Conservation (phyloP, 768 basidiomycete species). For the Tricholoma sp. region DNA sequence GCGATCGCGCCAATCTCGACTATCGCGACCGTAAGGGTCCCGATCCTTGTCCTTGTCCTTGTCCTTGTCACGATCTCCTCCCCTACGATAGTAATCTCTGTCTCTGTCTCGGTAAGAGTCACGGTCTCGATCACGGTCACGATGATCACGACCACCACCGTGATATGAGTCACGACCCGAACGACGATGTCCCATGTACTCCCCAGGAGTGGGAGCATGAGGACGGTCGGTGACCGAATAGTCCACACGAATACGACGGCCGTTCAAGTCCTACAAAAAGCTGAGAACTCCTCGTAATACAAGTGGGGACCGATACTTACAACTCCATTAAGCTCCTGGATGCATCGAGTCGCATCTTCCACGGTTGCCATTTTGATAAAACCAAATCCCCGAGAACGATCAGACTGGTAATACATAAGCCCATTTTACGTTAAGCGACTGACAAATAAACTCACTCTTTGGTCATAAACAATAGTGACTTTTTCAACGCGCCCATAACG, state of each 20-base stretch:
- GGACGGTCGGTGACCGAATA: conserved; percentile 93
- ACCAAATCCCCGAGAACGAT: conserved; percentile 95
- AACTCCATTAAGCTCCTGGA: conserved; percentile 88
- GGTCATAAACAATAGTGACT: conserved; percentile 95
- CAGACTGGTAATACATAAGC: conserved; percentile 51
- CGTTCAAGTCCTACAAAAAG: conserved; percentile 74
- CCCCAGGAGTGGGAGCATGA: conserved; percentile 94
- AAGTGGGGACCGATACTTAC: conserved; percentile 41
- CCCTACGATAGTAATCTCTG: conserved; percentile 48
- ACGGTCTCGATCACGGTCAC: conserved; percentile 35
- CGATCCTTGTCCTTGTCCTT: conserved; percentile 38
- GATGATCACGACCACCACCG: conserved; percentile 24
- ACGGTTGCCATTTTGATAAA: conserved; percentile 91
- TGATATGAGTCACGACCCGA: conserved; percentile 35
- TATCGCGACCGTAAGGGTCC: conserved; percentile 67
- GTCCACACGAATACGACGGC: conserved; percentile 93
- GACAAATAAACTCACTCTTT: conserved; percentile 60
- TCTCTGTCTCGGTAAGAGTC: conserved; percentile 36
- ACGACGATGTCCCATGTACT: conserved; percentile 93
- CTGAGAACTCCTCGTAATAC: neutral
- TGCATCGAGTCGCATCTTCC: conserved; percentile 86
- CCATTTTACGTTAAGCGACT: conserved; percentile 1
- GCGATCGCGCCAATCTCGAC: conserved; percentile 74
- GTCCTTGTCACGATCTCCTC: conserved; percentile 48
- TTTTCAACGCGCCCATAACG: conserved; percentile 89